phyloP scores from a whole-genome alignment of 805 yeast species.

The Komagataella ulmi region DNA sequence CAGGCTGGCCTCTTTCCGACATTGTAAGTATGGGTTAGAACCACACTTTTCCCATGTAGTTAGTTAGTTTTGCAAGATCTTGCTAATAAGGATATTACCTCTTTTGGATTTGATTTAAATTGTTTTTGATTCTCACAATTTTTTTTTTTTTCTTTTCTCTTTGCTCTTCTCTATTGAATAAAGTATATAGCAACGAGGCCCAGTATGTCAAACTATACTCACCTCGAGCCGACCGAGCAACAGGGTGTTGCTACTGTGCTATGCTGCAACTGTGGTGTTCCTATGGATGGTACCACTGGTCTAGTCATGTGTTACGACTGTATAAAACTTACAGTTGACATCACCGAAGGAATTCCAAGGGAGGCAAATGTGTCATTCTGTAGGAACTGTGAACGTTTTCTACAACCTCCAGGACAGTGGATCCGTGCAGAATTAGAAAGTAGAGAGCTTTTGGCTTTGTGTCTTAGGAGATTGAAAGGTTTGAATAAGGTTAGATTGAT shows the following conservation, averaged over 20 bases:
- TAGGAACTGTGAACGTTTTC: slow-evolving; percentile 91
- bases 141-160: neutral
- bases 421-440: slow-evolving; percentile 81
- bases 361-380: slow-evolving; percentile 91
- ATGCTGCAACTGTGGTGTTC: slow-evolving; percentile 97
- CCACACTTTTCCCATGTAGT: neutral
- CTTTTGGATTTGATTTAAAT: neutral
- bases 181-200: neutral
- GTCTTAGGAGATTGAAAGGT: slow-evolving; percentile 82
- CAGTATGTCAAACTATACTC: slow-evolving; percentile 3
- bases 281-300: slow-evolving; percentile 92
- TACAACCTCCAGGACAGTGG: slow-evolving; percentile 95
- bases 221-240: neutral
- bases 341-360: slow-evolving; percentile 88
- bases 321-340: slow-evolving; percentile 84
- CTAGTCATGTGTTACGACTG: slow-evolving; percentile 96
- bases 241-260: slow-evolving; percentile 59
- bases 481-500: slow-evolving; percentile 72
- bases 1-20: neutral
- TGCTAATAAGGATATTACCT: neutral
- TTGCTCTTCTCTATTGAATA: neutral
- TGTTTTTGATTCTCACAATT: neutral
- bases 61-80: neutral
- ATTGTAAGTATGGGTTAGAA: neutral
- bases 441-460: slow-evolving; percentile 81